Base-by-base conservation (phyloP, 2,329 filamentous ascomycete species). In the Ophiocordyceps camponoti-floridani region DNA sequence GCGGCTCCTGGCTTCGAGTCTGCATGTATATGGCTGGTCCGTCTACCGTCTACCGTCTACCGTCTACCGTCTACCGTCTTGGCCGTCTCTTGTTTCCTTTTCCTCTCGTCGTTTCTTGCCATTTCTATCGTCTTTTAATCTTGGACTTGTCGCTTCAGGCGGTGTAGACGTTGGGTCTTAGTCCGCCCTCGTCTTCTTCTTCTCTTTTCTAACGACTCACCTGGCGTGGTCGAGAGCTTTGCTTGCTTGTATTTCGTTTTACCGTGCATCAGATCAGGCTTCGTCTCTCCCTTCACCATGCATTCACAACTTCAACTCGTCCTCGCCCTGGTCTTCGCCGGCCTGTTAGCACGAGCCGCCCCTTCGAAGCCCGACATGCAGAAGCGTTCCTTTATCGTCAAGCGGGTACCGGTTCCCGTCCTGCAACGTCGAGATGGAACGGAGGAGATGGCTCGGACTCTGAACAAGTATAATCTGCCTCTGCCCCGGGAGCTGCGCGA, bases 391-490 rank as follows among this genome's bases (percentile, higher is more conserved):
- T 83, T 82, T 63, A 74, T 70, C 56, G 69, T 83, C 31, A 68
- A 74, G 43, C 68, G 78, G 33, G 62, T 73, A 42, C 60, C 65
- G 44, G 78, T 77, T 52, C 62, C 62, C n/a, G 64, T 65, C 46
- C 76, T 77, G 55, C 64, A 66, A 19, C 61, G 68, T 18, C 60
- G 57, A 48, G 69, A 81, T 62, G 78, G 79, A n/a, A 65, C 70
- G 0, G 59, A 54, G 45, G 77, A 79, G 43, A 67, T 88, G 51
- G 61, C 72, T 43, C 82, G 75, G 61, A 75, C 80, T 14, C 79
- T 82, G 58, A 62, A 68, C 52, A 88, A 88, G 58, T 86, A 72
- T 59, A 70, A 73, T 49, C 70, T 79, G 61, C 61, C 63, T 35
- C 61, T 72, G 41, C 62, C 68, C 2, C 52, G 63, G 2, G 62